Evolutionary conservation across 2,329 filamentous ascomycete genomes (phyloP), one percentile per base, ranked within the genome.

Genomic region (Bisporella sp.): DNA sequence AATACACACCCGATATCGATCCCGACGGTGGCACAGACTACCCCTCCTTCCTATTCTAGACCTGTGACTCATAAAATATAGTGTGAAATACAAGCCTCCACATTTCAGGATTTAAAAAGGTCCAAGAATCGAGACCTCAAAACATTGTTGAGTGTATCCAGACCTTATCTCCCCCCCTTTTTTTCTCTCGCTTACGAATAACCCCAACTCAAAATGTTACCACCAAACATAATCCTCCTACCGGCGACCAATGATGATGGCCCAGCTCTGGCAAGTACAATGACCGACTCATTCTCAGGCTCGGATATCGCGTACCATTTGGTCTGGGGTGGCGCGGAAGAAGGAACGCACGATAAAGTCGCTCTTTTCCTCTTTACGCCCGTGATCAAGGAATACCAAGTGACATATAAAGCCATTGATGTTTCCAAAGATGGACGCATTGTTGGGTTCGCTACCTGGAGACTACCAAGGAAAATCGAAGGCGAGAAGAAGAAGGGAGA

Each of bases 361-460:
- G 31, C 54, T 6, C 28, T 45, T 1, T 50, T 47, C 0, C 33
- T 58, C 5, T 57, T 58, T 35, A 51, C 47, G 5, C 57, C 57
- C 0, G 52, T 57, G 0, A 54, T 57, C 11, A 52, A 48, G 45
- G 39, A 48, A 41, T 35, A 31, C 3, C 40, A 50, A 5, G 29
- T 53, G 1, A 58, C 54, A 4, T 54, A 49, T 31, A 57, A 55
- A 51, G 54, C 54, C 5, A 45, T 57, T 6, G 46, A 52, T 40
- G 40, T 37, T n/a, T 30, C 42, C 6, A 21, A 21, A 21, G 31
- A 13, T 2, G 31, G 46, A 5, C 47, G 45, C 41, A 9, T 57
- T 1, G 49, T 55, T 8, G 54, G 54, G 6, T 57, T 58, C 30
- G 53, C 50, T 4, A 57, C 48, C 12, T 58, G 57, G 56, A 56